A percentile compares a stretch with the other conserved stretches of the same genome.
Evolutionary conservation across 106 monocot genomes (phyloP).

Genomic region (Dendrobium chrysotoxum): DNA sequence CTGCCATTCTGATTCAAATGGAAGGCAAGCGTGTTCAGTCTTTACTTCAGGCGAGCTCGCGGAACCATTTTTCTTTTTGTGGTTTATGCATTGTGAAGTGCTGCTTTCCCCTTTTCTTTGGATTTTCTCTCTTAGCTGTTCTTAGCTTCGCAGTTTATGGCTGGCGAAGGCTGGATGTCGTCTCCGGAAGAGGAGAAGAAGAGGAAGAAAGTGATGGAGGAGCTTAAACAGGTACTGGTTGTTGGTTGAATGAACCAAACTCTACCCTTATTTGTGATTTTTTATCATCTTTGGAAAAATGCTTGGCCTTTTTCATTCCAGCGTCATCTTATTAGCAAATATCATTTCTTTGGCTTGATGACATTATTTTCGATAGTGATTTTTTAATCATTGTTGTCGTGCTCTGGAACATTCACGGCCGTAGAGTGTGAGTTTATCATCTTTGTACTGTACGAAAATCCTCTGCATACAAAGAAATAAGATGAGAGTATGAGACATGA

Average conservation of each 20-base stretch:
- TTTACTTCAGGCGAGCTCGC: constrained; percentile 4
- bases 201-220: constrained; percentile 8
- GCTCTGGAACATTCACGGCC: too few species aligned
- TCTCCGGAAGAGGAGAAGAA: constrained; percentile 1
- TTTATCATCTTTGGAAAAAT: not conserved
- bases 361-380: too few species aligned
- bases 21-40: not conserved
- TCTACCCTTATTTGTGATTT: not conserved
- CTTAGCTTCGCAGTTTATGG: not conserved
- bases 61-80: not conserved
- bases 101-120: not conserved
- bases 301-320: not conserved
- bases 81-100: not conserved
- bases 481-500: too few species aligned
- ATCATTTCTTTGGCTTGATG: not conserved
- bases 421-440: too few species aligned
- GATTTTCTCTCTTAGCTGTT: not conserved
- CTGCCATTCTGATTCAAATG: not conserved
- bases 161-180: constrained; percentile 1
- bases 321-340: not conserved
- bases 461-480: too few species aligned
- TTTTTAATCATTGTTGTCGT: not conserved
- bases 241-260: not conserved
- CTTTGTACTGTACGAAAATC: too few species aligned
- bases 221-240: constrained; percentile 7